phyloP scores from a whole-genome alignment of 208 protist species.

The Trypanosoma conorhini region DNA sequence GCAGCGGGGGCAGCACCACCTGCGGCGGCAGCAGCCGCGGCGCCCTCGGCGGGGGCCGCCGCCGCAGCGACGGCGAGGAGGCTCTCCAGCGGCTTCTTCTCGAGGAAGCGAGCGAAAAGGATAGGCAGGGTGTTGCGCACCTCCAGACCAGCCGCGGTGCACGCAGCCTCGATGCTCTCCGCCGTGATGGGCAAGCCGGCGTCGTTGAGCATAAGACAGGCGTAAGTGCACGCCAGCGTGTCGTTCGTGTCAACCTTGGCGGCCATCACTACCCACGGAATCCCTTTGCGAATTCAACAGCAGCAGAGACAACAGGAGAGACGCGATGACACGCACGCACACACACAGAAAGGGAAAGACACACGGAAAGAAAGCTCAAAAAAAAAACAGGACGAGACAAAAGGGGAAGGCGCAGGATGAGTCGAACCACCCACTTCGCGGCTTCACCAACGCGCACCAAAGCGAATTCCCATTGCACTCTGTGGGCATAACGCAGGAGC shows the following conservation, averaged over 20 bases:
- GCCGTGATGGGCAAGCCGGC: conserved; percentile 69
- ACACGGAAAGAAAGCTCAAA: background rate
- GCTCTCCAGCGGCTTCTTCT: conserved; percentile 75
- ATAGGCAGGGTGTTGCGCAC: conserved; percentile 79
- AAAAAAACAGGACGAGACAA: conserved; percentile 7
- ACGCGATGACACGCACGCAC: background rate
- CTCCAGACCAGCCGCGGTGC: conserved; percentile 66
- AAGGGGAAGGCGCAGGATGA: background rate
- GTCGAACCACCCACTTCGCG: background rate
- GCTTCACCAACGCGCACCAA: background rate
- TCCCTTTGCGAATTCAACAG: conserved; percentile 1
- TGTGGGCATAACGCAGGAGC: background rate
- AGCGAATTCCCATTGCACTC: background rate
- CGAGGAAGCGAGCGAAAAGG: conserved; percentile 80
- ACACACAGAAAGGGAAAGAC: background rate
- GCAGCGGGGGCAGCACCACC: conserved; percentile 39
- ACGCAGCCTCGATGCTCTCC: conserved; percentile 69
- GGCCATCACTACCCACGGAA: conserved; percentile 41
- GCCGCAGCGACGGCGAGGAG: conserved; percentile 62
- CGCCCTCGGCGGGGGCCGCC: conserved; percentile 44
- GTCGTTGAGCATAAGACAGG: conserved; percentile 75
- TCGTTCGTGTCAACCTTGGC: conserved; percentile 46
- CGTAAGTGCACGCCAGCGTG: conserved; percentile 87
- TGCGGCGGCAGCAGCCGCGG: conserved; percentile 35
- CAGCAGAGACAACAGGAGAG: background rate